A percentile compares a stretch with the other conserved stretches of the same genome.
Conservation (phyloP, 1,284 basidiomycete genomes). For the Cryptococcus deneoformans region DNA sequence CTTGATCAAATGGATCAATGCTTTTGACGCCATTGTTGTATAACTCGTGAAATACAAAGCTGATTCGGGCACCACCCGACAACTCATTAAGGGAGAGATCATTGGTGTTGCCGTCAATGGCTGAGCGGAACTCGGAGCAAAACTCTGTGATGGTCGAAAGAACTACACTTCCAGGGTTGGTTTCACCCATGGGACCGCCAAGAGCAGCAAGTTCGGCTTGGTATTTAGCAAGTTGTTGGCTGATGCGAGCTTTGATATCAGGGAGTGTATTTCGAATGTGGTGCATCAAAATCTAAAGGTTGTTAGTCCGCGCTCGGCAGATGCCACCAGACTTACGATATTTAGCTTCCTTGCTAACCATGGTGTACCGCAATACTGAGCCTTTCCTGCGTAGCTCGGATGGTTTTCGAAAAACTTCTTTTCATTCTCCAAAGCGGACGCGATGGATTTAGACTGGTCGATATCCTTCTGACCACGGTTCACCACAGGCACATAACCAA, state of each 20-base stretch:
- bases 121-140: slow-evolving; percentile 90
- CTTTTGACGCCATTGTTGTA: slow-evolving; percentile 94
- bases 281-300: slow-evolving; percentile 85
- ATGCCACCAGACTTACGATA: slow-evolving; percentile 60
- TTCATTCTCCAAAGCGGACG: slow-evolving; percentile 81
- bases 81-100: slow-evolving; percentile 93
- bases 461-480: slow-evolving; percentile 98
- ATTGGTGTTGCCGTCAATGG: slow-evolving; percentile 96
- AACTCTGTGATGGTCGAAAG: slow-evolving; percentile 97
- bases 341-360: slow-evolving; percentile 97
- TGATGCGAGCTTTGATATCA: slow-evolving; percentile 93
- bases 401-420: slow-evolving; percentile 93
- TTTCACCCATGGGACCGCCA: slow-evolving; percentile 82
- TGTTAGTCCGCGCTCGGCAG: neutral
- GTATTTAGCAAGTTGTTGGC: slow-evolving; percentile 81
- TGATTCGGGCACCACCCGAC: slow-evolving; percentile 94
- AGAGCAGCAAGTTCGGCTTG: slow-evolving; percentile 78
- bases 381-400: slow-evolving; percentile 85
- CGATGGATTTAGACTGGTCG: slow-evolving; percentile 80
- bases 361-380: slow-evolving; percentile 95
- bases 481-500: slow-evolving; percentile 96
- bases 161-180: slow-evolving; percentile 80
- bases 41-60: slow-evolving; percentile 97
- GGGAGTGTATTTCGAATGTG: slow-evolving; percentile 95
- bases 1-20: slow-evolving; percentile 97